Percentiles rank a stretch among this genome's conserved stretches.
Conservation (phyloP, 208 protist species). For the Wallacemonas sp. region DNA sequence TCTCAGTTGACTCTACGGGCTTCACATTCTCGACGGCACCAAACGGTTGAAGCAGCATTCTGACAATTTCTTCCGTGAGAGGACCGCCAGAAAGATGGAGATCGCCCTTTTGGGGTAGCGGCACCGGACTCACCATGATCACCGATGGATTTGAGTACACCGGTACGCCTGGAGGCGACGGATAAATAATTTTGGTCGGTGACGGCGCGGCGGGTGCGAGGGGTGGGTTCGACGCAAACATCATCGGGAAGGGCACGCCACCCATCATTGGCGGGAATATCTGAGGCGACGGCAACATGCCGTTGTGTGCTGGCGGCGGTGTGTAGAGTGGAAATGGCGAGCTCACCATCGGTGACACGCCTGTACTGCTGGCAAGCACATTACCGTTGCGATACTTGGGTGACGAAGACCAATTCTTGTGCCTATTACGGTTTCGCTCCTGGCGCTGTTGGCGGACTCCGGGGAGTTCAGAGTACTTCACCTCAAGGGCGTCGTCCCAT, state of each 20-base stretch:
- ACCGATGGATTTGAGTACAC: constrained; percentile 27
- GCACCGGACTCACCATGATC: constrained; percentile 30
- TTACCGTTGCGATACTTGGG: constrained; percentile 61
- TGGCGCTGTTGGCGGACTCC: constrained; percentile 86
- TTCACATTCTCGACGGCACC: constrained; percentile 56
- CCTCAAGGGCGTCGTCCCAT: constrained; percentile 68
- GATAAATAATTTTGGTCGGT: constrained; percentile 48
- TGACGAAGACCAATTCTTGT: constrained; percentile 67
- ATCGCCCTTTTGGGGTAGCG: constrained; percentile 69
- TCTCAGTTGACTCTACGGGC: constrained; percentile 40
- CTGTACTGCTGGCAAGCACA: constrained; percentile 15
- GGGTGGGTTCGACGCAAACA: constrained; percentile 43
- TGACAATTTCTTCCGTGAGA: constrained; percentile 58
- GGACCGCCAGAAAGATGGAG: constrained; percentile 62
- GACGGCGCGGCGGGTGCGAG: constrained; percentile 1
- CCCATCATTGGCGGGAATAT: constrained; percentile 44
- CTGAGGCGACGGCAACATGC: constrained; percentile 60
- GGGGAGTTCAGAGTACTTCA: constrained; percentile 85
- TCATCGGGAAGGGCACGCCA: constrained; percentile 45
- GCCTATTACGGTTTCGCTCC: constrained; percentile 83
- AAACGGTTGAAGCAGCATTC: constrained; percentile 67
- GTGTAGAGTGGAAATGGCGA: constrained; percentile 31
- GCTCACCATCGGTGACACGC: constrained; percentile 7
- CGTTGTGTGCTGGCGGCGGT: constrained; percentile 9
- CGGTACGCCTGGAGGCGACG: constrained; percentile 29